Percentiles rank a stretch among this genome's conserved stretches.
Conservation (phyloP, 2,329 filamentous ascomycete genomes). For the Epichloe uncinata region DNA sequence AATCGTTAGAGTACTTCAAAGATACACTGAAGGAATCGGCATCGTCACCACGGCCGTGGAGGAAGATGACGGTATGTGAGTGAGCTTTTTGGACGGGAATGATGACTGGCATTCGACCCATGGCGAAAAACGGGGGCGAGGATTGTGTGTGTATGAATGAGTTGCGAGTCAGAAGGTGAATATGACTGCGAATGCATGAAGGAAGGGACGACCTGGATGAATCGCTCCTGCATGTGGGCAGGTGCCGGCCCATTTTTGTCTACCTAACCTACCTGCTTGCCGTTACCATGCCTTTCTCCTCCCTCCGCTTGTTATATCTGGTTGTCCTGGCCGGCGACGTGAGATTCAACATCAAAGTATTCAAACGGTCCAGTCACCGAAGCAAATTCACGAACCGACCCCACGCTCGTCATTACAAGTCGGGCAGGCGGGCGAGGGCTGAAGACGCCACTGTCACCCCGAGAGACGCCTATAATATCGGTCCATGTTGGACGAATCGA, state of each 20-base stretch:
- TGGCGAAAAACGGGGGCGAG: not conserved
- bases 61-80: slow-evolving; percentile 30
- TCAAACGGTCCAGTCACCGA: not conserved
- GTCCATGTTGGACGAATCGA: no score
- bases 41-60: slow-evolving; percentile 31
- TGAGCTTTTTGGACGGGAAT: slow-evolving; percentile 10
- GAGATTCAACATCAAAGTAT: not conserved
- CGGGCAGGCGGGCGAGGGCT: no score
- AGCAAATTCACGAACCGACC: not conserved
- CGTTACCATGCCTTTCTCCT: not conserved
- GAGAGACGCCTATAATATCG: no score
- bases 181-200: not conserved
- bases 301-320: not conserved
- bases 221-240: not conserved
- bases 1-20: slow-evolving; percentile 19
- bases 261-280: no score
- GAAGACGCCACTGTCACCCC: no score
- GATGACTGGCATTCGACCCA: not conserved
- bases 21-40: slow-evolving; percentile 19
- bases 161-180: not conserved
- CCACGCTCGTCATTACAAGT: not conserved
- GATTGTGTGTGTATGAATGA: not conserved
- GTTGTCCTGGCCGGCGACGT: no score
- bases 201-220: not conserved
- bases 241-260: not conserved